Evolutionary conservation across 1,284 basidiomycete genomes (phyloP).

Genomic region (Mycosarcoma mackinlayi): DNA sequence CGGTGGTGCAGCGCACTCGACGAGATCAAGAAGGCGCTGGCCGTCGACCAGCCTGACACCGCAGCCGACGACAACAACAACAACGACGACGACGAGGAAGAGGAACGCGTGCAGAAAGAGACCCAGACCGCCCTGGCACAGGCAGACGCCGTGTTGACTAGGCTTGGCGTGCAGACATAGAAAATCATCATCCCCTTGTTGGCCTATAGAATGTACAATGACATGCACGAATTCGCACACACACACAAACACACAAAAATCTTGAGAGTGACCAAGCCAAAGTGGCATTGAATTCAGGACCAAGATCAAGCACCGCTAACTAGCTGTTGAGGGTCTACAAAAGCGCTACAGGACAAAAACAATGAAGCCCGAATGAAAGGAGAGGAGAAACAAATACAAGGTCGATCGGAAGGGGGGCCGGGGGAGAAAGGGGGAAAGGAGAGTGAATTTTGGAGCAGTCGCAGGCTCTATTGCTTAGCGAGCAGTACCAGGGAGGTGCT

Average conservation of each 20-base stretch:
- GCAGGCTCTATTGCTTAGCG: too few relatives aligned
- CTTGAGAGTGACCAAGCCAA: too few relatives aligned
- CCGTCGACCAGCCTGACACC: slow-evolving; percentile 2
- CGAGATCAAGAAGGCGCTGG: slow-evolving; percentile 59
- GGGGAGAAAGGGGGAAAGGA: background rate
- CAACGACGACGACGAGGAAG: slow-evolving; percentile 4
- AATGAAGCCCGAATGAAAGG: background rate
- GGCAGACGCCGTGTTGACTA: slow-evolving; percentile 27
- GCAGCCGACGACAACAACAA: slow-evolving; percentile 2
- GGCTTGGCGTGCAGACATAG: slow-evolving; percentile 31
- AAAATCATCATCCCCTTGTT: background rate
- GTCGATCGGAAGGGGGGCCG: background rate
- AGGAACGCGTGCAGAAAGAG: slow-evolving; percentile 17
- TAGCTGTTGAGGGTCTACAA: background rate
- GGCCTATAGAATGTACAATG: background rate
- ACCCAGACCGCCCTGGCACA: slow-evolving; percentile 17
- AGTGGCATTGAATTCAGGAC: slow-evolving; percentile 3
- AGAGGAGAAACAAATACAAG: background rate
- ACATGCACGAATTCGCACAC: background rate
- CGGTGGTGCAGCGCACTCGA: slow-evolving; percentile 58
- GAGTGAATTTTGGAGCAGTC: background rate
- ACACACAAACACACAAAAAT: background rate
- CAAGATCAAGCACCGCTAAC: background rate
- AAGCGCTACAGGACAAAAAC: background rate
- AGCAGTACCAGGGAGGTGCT: slow-evolving; percentile 12